phyloP scores from a whole-genome alignment of 2,329 filamentous ascomycete genomes.

The Colletotrichum viniferum region DNA sequence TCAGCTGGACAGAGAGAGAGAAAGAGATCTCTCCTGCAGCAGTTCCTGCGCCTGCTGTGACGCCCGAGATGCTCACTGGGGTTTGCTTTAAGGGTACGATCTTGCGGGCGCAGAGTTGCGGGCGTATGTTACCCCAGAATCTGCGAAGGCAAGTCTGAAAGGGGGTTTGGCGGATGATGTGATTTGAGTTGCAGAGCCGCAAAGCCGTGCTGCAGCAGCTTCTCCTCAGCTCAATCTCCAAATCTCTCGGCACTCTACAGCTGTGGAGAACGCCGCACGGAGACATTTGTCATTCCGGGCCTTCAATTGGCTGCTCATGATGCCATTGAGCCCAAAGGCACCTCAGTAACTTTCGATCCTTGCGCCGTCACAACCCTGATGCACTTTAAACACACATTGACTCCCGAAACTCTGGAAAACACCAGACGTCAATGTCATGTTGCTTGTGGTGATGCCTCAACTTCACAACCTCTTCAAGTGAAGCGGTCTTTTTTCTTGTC shows the following conservation, averaged over 20 bases:
- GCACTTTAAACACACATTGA: not conserved
- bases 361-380: not conserved
- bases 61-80: not conserved
- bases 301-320: slow-evolving; percentile 13
- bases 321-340: not conserved
- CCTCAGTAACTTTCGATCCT: not conserved
- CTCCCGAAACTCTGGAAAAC: not conserved
- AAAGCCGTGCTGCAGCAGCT: not conserved
- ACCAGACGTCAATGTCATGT: not conserved
- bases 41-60: not conserved
- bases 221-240: not conserved
- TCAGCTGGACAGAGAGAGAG: not conserved
- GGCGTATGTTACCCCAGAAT: slow-evolving; percentile 15
- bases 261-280: slow-evolving; percentile 9
- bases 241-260: not conserved
- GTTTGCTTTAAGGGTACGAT: not conserved
- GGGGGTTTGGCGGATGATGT: not conserved
- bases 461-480: not conserved
- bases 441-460: not conserved
- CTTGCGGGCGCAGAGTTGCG: slow-evolving; percentile 12
- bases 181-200: not conserved
- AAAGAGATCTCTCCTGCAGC: not conserved
- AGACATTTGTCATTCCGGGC: slow-evolving; percentile 4
- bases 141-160: not conserved
- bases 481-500: not conserved